Evolutionary conservation across 768 basidiomycete genomes (phyloP).

Genomic region (Bullera alba): DNA sequence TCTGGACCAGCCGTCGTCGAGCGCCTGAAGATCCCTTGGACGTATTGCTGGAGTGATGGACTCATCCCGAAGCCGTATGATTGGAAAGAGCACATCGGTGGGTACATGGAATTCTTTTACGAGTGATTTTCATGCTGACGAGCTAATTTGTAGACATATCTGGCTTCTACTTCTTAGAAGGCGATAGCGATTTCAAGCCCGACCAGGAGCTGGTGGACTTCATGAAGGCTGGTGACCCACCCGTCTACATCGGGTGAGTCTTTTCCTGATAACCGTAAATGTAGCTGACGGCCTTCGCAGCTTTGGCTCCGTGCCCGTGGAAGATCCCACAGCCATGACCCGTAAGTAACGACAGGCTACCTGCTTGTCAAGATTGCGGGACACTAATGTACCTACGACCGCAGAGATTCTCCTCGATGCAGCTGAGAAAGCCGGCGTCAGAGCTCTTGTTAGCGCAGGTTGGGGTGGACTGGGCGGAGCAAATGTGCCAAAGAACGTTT

Average conservation of each 20-base stretch:
- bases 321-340: constrained; percentile 55
- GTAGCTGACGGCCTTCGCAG: constrained; percentile 28
- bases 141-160: constrained; percentile 51
- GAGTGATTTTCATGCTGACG: not conserved
- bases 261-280: constrained; percentile 13
- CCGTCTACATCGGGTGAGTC: constrained; percentile 57
- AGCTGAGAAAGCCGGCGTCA: constrained; percentile 53
- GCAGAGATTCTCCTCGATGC: constrained; percentile 58
- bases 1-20: constrained; percentile 56
- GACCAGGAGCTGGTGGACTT: constrained; percentile 52
- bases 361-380: not conserved
- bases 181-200: constrained; percentile 53
- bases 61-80: constrained; percentile 59
- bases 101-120: constrained; percentile 3
- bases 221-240: constrained; percentile 53
- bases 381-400: not conserved
- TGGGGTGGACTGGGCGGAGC: constrained; percentile 60
- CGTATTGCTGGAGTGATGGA: constrained; percentile 59
- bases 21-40: constrained; percentile 57
- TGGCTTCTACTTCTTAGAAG: constrained; percentile 61
- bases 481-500: constrained; percentile 53
- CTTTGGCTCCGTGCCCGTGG: constrained; percentile 61
- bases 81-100: constrained; percentile 61
- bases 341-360: constrained; percentile 40
- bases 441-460: constrained; percentile 60